Percentiles rank a stretch among this genome's conserved stretches.
Evolutionary conservation across 768 basidiomycete genomes (phyloP).

Genomic region (Tricholoma flavovirens): DNA sequence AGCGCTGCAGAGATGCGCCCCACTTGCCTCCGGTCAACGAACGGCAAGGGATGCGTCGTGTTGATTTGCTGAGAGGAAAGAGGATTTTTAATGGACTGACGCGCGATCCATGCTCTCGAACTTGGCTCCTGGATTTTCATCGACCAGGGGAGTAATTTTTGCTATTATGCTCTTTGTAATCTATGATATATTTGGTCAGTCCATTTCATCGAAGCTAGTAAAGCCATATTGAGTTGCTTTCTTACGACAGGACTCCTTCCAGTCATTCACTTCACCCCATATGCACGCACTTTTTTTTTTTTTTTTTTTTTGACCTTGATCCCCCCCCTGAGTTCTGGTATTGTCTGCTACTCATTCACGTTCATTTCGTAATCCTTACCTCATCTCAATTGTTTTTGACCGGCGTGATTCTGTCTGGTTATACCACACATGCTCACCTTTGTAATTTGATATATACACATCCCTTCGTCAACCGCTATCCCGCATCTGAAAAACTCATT

Average conservation of each 20-base stretch:
- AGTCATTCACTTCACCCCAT: not conserved
- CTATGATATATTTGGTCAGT: not conserved
- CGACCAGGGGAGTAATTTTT: not conserved
- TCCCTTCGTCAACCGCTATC: not conserved
- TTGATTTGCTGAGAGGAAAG: conserved; percentile 48
- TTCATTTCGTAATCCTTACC: not conserved
- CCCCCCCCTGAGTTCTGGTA: not conserved
- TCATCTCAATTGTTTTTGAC: not conserved
- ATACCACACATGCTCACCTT: not conserved
- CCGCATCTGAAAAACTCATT: not conserved
- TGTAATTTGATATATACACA: not conserved
- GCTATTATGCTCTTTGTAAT: not conserved
- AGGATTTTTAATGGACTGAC: conserved; percentile 51
- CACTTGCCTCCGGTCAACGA: conserved; percentile 37
- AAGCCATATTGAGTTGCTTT: not conserved
- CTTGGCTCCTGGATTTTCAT: conserved; percentile 28
- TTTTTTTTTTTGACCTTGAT: no score
- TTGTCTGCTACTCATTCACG: not conserved
- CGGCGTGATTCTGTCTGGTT: not conserved
- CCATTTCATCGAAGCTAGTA: not conserved
- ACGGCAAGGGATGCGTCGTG: conserved; percentile 45
- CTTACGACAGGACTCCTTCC: not conserved
- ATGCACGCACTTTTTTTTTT: conserved; percentile 7
- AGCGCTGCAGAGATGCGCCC: conserved; percentile 39
- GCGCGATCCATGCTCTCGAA: conserved; percentile 23